A percentile compares a stretch with the other conserved stretches of the same genome.
Evolutionary conservation across 2,329 filamentous ascomycete genomes (phyloP).

Genomic region (Aspergillus aculeatus): DNA sequence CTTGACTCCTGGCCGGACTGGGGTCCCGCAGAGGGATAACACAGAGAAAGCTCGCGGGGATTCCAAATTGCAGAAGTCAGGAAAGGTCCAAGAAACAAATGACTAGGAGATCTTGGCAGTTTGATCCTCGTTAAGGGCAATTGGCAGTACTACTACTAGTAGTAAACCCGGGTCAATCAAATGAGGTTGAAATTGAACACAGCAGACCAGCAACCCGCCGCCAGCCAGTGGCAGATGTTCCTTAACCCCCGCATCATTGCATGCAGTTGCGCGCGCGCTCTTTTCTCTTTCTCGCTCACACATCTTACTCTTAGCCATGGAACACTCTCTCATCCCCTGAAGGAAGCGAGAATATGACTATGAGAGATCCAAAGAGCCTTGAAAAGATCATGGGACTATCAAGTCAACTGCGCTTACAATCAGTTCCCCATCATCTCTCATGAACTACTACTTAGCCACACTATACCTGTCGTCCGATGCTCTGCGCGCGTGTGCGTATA

Average conservation of each 20-base stretch:
- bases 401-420: not conserved
- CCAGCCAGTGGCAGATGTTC: slow-evolving; percentile 29
- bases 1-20: not conserved
- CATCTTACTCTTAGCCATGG: not conserved
- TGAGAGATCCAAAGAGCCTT: not conserved
- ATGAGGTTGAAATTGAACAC: slow-evolving; percentile 9
- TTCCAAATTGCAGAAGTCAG: not conserved
- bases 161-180: not conserved
- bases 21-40: not conserved
- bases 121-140: not conserved
- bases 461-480: not conserved
- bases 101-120: not conserved
- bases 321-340: not conserved
- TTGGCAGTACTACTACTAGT: not conserved
- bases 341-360: not conserved
- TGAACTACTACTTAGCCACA: not conserved
- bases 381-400: not conserved
- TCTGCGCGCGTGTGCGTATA: not conserved
- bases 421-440: not conserved
- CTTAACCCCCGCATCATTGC: slow-evolving; percentile 24
- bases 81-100: not conserved
- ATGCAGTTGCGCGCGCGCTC: slow-evolving; percentile 19
- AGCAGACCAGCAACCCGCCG: slow-evolving; percentile 3
- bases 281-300: not conserved
- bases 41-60: not conserved